phyloP scores from a whole-genome alignment of 2,329 filamentous ascomycete species.

The Monilinia aucupariae region DNA sequence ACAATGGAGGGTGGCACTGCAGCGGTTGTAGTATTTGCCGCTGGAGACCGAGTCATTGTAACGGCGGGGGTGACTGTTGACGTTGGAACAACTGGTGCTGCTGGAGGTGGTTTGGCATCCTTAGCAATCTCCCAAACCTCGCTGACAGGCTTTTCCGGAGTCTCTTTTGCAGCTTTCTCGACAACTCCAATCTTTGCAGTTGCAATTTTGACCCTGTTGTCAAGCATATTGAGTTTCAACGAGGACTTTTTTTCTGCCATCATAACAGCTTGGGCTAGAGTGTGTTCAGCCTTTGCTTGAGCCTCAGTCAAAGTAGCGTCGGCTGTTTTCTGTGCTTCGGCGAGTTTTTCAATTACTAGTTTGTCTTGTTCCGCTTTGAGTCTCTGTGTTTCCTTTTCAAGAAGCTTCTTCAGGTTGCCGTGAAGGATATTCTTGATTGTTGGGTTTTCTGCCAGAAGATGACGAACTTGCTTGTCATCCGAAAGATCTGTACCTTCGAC shows the following conservation, averaged over 20 bases:
- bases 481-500: slow-evolving; percentile 15
- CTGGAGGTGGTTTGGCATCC: slow-evolving; percentile 47
- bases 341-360: slow-evolving; percentile 45
- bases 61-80: slow-evolving; percentile 3
- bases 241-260: slow-evolving; percentile 71
- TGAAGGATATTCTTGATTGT: slow-evolving; percentile 42
- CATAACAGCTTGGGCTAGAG: slow-evolving; percentile 52
- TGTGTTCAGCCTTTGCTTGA: slow-evolving; percentile 40
- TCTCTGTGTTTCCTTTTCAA: slow-evolving; percentile 55
- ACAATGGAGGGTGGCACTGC: not conserved
- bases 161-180: slow-evolving; percentile 75
- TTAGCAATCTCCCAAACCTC: slow-evolving; percentile 86
- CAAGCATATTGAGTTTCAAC: slow-evolving; percentile 71
- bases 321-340: slow-evolving; percentile 44
- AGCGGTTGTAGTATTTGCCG: not conserved
- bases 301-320: slow-evolving; percentile 41
- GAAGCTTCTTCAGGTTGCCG: slow-evolving; percentile 60
- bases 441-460: slow-evolving; percentile 51
- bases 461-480: slow-evolving; percentile 53
- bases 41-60: not conserved
- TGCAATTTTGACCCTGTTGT: slow-evolving; percentile 59
- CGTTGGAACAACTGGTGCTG: slow-evolving; percentile 20
- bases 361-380: slow-evolving; percentile 46
- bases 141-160: slow-evolving; percentile 72
- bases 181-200: slow-evolving; percentile 73